Conservation (phyloP, 371 early-diverging fungal genomes). For the Mortierella sp. region DNA sequence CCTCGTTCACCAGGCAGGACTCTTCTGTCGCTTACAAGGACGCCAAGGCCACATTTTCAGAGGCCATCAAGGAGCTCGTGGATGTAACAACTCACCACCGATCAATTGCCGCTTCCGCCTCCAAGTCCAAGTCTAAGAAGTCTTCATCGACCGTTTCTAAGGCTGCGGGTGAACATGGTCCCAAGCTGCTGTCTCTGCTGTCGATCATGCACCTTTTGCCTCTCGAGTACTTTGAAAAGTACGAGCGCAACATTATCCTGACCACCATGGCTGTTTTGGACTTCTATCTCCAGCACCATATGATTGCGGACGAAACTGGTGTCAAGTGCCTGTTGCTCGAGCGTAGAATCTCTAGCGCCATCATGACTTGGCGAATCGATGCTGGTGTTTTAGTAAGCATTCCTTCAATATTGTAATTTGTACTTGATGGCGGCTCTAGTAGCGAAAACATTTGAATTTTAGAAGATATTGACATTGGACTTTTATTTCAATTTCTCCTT, state of each 20-base stretch:
- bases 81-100: constrained; percentile 15
- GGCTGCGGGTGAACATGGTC: constrained; percentile 7
- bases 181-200: constrained; percentile 28
- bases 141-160: background rate
- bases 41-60: constrained; percentile 35
- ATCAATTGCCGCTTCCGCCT: background rate
- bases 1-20: constrained; percentile 15
- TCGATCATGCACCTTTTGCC: constrained; percentile 64
- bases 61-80: constrained; percentile 35
- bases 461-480: background rate
- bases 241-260: constrained; percentile 61
- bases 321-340: constrained; percentile 57
- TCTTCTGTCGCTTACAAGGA: constrained; percentile 5
- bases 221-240: constrained; percentile 66
- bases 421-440: background rate
- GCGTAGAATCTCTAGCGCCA: constrained; percentile 58
- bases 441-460: no score
- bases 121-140: constrained; percentile 11
- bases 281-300: constrained; percentile 50
- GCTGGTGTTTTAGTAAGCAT: constrained; percentile 62
- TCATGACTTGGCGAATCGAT: constrained; percentile 58
- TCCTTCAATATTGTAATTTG: background rate
- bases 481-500: background rate
- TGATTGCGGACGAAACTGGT: constrained; percentile 42
- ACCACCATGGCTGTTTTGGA: constrained; percentile 63